phyloP scores from a whole-genome alignment of 2,329 filamentous ascomycete species.

The Tolypocladium paradoxum region DNA sequence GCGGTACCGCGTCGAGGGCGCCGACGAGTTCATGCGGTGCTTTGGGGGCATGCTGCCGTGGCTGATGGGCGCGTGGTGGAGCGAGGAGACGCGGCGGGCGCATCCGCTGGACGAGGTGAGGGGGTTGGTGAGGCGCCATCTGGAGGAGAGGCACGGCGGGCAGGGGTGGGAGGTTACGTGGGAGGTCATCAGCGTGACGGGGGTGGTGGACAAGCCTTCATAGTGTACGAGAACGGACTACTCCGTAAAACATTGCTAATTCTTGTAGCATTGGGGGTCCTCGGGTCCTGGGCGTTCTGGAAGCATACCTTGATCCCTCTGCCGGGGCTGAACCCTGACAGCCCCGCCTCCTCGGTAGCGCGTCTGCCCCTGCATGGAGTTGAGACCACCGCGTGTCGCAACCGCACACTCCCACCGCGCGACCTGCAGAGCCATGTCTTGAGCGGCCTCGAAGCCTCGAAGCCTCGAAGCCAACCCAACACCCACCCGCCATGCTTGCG shows the following conservation, averaged over 20 bases:
- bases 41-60: conserved; percentile 29
- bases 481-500: not conserved
- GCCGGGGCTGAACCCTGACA: no score
- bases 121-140: conserved; percentile 20
- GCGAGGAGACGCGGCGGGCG: conserved; percentile 23
- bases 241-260: no score
- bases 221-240: no score
- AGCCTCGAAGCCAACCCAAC: not conserved
- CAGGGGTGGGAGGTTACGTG: conserved; percentile 16
- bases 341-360: no score
- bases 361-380: no score
- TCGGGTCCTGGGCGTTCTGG: no score
- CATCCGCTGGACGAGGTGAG: conserved; percentile 26
- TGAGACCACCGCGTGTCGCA: no score
- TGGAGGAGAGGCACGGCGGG: conserved; percentile 27
- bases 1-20: conserved; percentile 17
- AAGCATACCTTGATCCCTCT: no score
- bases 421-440: not conserved
- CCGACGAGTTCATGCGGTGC: conserved; percentile 22
- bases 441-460: not conserved
- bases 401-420: no score
- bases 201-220: conserved; percentile 10
- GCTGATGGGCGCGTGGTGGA: conserved; percentile 27
- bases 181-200: conserved; percentile 14
- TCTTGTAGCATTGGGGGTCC: no score